phyloP scores from a whole-genome alignment of 2,329 filamentous ascomycete species.

The Niveomyces coronatus region DNA sequence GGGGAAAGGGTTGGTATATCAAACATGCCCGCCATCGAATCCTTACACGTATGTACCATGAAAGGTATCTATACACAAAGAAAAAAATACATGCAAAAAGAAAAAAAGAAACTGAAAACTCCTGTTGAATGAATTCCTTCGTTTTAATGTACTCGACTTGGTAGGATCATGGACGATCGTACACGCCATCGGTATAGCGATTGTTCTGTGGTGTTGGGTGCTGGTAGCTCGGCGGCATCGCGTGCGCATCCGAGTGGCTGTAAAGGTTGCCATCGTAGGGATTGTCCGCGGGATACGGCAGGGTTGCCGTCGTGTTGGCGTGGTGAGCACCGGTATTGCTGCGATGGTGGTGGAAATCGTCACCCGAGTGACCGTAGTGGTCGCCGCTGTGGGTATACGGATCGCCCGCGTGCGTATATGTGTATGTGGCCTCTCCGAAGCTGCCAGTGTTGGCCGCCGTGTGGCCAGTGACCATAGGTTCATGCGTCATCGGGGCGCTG shows the following conservation, averaged over 20 bases:
- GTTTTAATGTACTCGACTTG: neutral
- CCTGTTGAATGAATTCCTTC: too few relatives aligned
- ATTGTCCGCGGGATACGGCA: slow-evolving; percentile 7
- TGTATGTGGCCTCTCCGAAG: neutral
- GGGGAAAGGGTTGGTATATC: too few relatives aligned
- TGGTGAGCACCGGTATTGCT: neutral
- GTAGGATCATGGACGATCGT: slow-evolving; percentile 17
- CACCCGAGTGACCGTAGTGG: slow-evolving; percentile 6
- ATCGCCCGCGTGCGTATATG: neutral
- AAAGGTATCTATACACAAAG: too few relatives aligned
- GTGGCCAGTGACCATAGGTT: neutral
- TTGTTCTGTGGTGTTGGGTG: slow-evolving; percentile 16
- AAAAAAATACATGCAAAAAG: too few relatives aligned
- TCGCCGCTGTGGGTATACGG: slow-evolving; percentile 4
- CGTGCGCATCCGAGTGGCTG: too few relatives aligned
- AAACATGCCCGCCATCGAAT: too few relatives aligned
- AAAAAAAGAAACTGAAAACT: neutral
- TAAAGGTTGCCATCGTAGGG: slow-evolving; percentile 4
- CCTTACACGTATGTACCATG: too few relatives aligned
- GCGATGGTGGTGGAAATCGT: slow-evolving; percentile 1
- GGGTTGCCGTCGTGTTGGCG: neutral
- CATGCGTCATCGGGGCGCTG: neutral
- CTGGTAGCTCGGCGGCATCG: slow-evolving; percentile 8
- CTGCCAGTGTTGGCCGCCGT: neutral
- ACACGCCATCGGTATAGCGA: slow-evolving; percentile 29